phyloP scores from a whole-genome alignment of 768 basidiomycete genomes.

The Kwoniella pini region DNA sequence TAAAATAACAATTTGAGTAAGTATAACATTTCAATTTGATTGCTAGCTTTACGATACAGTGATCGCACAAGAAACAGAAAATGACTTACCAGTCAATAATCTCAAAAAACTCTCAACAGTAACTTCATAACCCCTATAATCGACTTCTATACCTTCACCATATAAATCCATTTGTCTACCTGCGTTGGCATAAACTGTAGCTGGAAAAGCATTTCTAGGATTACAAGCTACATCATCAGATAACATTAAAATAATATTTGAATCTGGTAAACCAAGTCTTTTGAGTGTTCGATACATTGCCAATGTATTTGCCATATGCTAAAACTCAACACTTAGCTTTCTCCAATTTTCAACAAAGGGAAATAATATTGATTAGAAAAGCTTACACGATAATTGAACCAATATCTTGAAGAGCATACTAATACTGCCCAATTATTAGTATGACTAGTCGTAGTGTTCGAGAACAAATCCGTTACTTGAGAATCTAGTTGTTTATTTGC shows the following conservation, averaged over 20 bases:
- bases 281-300: slow-evolving; percentile 99
- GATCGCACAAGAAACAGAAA: no score
- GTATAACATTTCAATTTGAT: background rate
- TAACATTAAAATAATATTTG: slow-evolving; percentile 98
- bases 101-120: slow-evolving; percentile 95
- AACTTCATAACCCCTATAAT: slow-evolving; percentile 97
- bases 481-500: slow-evolving; percentile 17
- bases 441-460: slow-evolving; percentile 57
- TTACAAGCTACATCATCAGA: slow-evolving; percentile 97
- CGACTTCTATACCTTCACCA: slow-evolving; percentile 95
- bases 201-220: slow-evolving; percentile 84
- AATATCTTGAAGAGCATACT: slow-evolving; percentile 89
- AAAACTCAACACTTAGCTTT: background rate
- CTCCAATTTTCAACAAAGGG: no score
- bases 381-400: slow-evolving; percentile 96
- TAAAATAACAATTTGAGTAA: slow-evolving; percentile 46
- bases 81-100: slow-evolving; percentile 75
- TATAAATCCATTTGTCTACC: slow-evolving; percentile 83
- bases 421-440: slow-evolving; percentile 99
- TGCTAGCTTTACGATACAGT: no score
- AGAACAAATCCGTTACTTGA: slow-evolving; percentile 34
- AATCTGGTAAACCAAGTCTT: slow-evolving; percentile 95
- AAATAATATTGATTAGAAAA: background rate
- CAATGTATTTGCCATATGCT: slow-evolving; percentile 98
- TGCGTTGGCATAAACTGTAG: slow-evolving; percentile 85